Evolutionary conservation across 148 eudicot species (phyloP).

Genomic region (Diospyros kaki): DNA sequence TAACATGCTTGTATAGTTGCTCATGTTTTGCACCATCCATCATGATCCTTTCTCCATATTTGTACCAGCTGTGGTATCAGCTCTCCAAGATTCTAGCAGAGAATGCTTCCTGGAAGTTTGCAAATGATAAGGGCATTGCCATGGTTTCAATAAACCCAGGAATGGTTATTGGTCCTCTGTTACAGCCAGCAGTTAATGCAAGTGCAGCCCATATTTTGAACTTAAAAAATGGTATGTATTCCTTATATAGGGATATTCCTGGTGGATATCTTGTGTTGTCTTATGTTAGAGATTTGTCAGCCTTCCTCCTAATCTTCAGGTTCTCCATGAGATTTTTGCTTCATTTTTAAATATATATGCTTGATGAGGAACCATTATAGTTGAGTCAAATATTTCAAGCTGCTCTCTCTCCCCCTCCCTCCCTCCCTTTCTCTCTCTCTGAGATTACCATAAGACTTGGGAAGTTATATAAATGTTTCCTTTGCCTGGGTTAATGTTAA

Average conservation of each 20-base stretch:
- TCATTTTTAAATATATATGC: too few species aligned
- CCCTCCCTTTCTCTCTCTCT: too few species aligned
- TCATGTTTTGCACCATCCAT: not conserved
- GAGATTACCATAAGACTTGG: too few species aligned
- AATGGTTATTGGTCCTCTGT: slow-evolving; percentile 2
- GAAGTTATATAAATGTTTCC: too few species aligned
- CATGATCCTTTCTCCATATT: not conserved
- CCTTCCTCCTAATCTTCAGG: too few species aligned
- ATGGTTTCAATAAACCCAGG: not conserved
- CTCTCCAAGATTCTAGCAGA: not conserved
- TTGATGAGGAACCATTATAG: too few species aligned
- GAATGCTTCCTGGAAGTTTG: slow-evolving; percentile 1
- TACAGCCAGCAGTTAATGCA: not conserved
- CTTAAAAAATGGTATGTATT: not conserved
- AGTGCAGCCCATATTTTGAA: not conserved
- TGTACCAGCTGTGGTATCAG: not conserved
- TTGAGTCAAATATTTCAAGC: too few species aligned
- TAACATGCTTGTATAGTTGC: not conserved
- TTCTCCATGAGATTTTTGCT: too few species aligned
- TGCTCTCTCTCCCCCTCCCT: too few species aligned
- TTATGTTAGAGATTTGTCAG: too few species aligned
- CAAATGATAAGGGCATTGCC: not conserved
- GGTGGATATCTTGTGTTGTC: too few species aligned
- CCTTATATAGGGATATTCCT: not conserved
- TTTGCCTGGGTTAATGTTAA: too few species aligned